Evolutionary conservation across 257 asterid species (phyloP).

Genomic region (Solanum dulcamara): DNA sequence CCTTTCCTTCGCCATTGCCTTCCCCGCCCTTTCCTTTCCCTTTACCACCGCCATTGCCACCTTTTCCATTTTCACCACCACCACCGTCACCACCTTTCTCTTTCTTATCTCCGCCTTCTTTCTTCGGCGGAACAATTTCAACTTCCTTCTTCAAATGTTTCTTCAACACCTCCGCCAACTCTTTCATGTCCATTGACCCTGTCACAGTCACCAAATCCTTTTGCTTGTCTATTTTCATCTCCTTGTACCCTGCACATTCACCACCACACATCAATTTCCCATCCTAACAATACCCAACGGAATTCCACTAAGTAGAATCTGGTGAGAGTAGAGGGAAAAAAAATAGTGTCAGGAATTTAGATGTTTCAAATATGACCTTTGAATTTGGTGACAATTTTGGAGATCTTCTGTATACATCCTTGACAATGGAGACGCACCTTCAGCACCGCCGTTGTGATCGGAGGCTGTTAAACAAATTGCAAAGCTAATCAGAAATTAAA

Average conservation of each 20-base stretch:
- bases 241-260: conserved; percentile 41
- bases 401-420: conserved; percentile 72
- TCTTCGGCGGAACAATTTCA: conserved; percentile 47
- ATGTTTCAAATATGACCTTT: conserved; percentile 31
- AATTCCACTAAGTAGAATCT: too few species aligned
- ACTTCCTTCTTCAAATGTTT: conserved; percentile 62
- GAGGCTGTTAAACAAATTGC: conserved; percentile 21
- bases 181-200: conserved; percentile 78
- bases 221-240: conserved; percentile 47
- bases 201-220: conserved; percentile 67
- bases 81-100: conserved; percentile 18
- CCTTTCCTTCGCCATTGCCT: background rate
- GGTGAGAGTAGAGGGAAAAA: too few species aligned
- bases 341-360: background rate
- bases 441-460: conserved; percentile 54
- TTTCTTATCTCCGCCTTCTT: conserved; percentile 33
- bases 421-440: conserved; percentile 66
- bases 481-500: background rate
- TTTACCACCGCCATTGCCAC: background rate
- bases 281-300: too few species aligned
- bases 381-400: conserved; percentile 39
- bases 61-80: conserved; percentile 1
- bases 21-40: background rate
- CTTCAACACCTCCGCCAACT: conserved; percentile 43
- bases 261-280: background rate